A percentile compares a stretch with the other conserved stretches of the same genome.
phyloP scores from a whole-genome alignment of 179 eudicot genomes.

The Corrigiola litoralis region DNA sequence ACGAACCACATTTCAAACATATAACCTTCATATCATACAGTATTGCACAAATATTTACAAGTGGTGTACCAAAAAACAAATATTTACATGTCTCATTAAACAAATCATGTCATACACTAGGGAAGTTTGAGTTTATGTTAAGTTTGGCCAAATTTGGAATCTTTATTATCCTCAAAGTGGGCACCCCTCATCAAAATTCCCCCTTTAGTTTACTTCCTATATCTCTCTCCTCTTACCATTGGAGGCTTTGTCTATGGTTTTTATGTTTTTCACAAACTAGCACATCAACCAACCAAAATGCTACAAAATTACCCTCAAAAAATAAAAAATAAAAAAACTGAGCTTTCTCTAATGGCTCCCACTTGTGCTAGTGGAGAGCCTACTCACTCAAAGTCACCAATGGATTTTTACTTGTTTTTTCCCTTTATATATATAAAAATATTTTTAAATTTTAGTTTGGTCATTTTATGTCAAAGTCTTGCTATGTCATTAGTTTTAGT shows the following conservation, averaged over 20 bases:
- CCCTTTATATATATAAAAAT: not conserved
- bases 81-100: too few relatives aligned
- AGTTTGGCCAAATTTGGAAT: constrained; percentile 10
- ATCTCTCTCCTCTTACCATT: constrained; percentile 23
- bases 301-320: not conserved
- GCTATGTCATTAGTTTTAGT: not conserved
- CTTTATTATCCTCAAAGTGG: constrained; percentile 19
- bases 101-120: too few relatives aligned
- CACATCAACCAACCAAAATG: not conserved
- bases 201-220: not conserved
- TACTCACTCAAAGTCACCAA: constrained; percentile 18
- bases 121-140: not conserved
- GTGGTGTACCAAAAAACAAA: too few relatives aligned
- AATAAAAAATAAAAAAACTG: not conserved
- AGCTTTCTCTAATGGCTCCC: constrained; percentile 38
- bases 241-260: constrained; percentile 25
- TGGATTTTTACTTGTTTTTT: constrained; percentile 1
- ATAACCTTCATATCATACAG: too few relatives aligned
- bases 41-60: not conserved
- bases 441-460: not conserved
- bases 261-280: constrained; percentile 16
- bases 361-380: constrained; percentile 19
- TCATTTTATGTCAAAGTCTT: not conserved
- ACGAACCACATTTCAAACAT: not conserved
- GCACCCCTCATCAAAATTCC: constrained; percentile 8